Evolutionary conservation across 371 early-diverging fungal genomes (phyloP).

Genomic region (Mortierella sp.): DNA sequence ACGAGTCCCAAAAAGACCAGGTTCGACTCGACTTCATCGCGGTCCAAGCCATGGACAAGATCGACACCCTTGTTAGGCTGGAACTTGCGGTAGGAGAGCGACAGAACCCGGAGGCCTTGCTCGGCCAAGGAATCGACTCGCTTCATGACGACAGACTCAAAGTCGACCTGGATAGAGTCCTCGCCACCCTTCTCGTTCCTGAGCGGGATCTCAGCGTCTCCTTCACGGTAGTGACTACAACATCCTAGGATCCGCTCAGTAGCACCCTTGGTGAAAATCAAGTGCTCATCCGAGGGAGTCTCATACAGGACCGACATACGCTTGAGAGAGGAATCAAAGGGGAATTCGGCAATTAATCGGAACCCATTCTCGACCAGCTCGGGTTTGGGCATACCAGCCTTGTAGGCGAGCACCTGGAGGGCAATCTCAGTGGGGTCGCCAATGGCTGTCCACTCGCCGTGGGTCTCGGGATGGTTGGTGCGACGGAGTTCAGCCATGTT

Average conservation of each 20-base stretch:
- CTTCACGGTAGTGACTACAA: conserved; percentile 67
- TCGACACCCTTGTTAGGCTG: conserved; percentile 24
- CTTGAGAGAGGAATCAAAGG: conserved; percentile 90
- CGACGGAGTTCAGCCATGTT: conserved; percentile 76
- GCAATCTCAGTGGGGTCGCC: conserved; percentile 91
- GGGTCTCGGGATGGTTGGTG: conserved; percentile 64
- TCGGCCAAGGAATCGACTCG: conserved; percentile 70
- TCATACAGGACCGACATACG: conserved; percentile 91
- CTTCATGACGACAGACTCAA: conserved; percentile 58
- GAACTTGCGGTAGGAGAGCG: conserved; percentile 71
- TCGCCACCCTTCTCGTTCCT: conserved; percentile 66
- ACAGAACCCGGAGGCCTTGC: conserved; percentile 71
- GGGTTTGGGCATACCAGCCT: conserved; percentile 74
- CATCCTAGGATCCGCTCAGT: conserved; percentile 78
- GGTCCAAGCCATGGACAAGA: conserved; percentile 64
- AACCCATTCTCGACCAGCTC: conserved; percentile 61
- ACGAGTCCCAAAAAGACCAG: conserved; percentile 92
- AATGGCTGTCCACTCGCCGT: conserved; percentile 74
- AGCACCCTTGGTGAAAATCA: conserved; percentile 77
- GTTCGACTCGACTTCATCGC: conserved; percentile 77
- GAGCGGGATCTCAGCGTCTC: conserved; percentile 53
- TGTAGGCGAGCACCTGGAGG: conserved; percentile 81
- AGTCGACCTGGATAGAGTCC: conserved; percentile 63
- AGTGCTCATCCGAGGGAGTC: conserved; percentile 44
- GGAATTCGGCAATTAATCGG: conserved; percentile 82